phyloP scores from a whole-genome alignment of 768 basidiomycete genomes.

The Boletellus sp. region DNA sequence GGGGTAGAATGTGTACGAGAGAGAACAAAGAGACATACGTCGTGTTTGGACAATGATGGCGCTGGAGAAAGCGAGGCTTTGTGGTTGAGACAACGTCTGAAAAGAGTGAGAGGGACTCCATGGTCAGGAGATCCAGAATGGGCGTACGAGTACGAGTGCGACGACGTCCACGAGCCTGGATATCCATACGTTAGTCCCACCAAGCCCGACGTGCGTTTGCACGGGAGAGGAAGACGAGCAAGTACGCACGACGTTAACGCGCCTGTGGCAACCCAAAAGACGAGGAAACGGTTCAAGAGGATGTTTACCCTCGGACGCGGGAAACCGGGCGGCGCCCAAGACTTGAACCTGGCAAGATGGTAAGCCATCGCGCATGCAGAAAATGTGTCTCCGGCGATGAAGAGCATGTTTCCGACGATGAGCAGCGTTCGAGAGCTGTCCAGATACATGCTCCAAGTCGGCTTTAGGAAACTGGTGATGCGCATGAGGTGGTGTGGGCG shows the following conservation, averaged over 20 bases:
- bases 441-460: slow-evolving; percentile 13
- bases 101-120: too few relatives aligned
- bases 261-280: slow-evolving; percentile 26
- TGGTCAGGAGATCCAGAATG: neutral
- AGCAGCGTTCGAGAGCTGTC: slow-evolving; percentile 1
- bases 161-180: slow-evolving; percentile 24
- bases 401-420: slow-evolving; percentile 21
- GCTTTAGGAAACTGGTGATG: slow-evolving; percentile 4
- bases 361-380: slow-evolving; percentile 21
- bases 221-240: neutral
- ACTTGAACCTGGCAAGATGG: slow-evolving; percentile 16
- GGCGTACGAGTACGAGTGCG: slow-evolving; percentile 22
- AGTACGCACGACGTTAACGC: slow-evolving; percentile 21
- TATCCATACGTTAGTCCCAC: neutral
- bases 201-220: neutral
- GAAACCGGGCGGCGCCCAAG: neutral
- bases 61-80: slow-evolving; percentile 18
- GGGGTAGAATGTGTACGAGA: neutral
- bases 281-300: slow-evolving; percentile 22
- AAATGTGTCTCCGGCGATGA: slow-evolving; percentile 24
- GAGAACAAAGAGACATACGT: slow-evolving; percentile 13
- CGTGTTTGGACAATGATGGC: slow-evolving; percentile 24
- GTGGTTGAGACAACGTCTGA: slow-evolving; percentile 20
- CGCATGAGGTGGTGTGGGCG: neutral
- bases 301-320: slow-evolving; percentile 15